Percentiles rank a stretch among this genome's conserved stretches.
Conservation (phyloP, 2,329 filamentous ascomycete genomes). For the Pezicula radicicola region DNA sequence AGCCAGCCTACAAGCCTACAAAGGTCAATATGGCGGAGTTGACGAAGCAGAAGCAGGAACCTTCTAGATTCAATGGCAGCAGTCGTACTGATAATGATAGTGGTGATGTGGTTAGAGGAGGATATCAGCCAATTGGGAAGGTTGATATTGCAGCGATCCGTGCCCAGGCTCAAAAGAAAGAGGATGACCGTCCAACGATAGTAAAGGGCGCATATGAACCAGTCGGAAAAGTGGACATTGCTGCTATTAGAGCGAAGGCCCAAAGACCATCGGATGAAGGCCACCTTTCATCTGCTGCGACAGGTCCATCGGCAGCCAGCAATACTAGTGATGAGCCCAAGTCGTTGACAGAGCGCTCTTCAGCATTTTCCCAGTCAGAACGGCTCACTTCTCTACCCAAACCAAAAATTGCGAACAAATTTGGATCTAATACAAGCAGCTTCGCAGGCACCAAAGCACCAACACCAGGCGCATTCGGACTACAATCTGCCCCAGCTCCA, state of each 20-base stretch:
- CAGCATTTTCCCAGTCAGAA: conserved; percentile 72
- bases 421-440: conserved; percentile 62
- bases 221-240: conserved; percentile 94
- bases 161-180: conserved; percentile 63
- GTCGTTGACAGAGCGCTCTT: conserved; percentile 71
- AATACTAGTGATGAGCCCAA: conserved; percentile 49
- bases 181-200: conserved; percentile 76
- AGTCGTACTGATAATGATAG: conserved; percentile 40
- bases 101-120: conserved; percentile 73
- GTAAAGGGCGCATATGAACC: conserved; percentile 96
- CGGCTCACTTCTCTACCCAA: conserved; percentile 86
- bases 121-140: conserved; percentile 92
- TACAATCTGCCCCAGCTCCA: conserved; percentile 58
- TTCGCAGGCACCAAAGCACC: conserved; percentile 91
- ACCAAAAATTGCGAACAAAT: conserved; percentile 91
- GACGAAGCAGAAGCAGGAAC: conserved; percentile 66
- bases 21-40: conserved; percentile 92
- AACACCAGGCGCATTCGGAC: conserved; percentile 65
- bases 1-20: conserved; percentile 89
- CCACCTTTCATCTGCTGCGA: conserved; percentile 38
- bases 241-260: conserved; percentile 81
- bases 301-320: conserved; percentile 32
- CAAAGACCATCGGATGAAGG: conserved; percentile 54
- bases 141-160: conserved; percentile 95
- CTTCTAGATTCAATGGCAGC: conserved; percentile 56